Evolutionary conservation across 176 grass and related monocot genomes (phyloP).

Genomic region (Paspalum notatum): DNA sequence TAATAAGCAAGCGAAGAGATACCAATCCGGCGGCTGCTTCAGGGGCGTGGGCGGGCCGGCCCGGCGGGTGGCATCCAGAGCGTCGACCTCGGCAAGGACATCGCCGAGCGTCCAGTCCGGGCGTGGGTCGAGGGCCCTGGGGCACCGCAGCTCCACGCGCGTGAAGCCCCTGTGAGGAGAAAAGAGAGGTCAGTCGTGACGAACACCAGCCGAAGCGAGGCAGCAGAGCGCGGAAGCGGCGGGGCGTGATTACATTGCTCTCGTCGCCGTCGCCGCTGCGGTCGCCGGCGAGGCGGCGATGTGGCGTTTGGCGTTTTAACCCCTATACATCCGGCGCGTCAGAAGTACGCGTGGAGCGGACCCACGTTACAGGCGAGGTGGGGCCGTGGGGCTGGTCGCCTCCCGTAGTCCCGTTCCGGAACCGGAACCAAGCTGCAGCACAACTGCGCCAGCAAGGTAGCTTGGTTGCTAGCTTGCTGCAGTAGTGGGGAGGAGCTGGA

Average conservation of each 20-base stretch:
- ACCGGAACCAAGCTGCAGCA: too few relatives aligned
- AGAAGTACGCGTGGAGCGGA: too few relatives aligned
- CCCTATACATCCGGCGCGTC: too few relatives aligned
- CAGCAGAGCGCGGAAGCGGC: neutral
- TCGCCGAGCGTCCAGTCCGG: slow-evolving; percentile 51
- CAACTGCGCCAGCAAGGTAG: too few relatives aligned
- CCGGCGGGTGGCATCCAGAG: slow-evolving; percentile 27
- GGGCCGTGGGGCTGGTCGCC: too few relatives aligned
- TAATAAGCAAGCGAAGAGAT: neutral
- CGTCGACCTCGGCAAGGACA: slow-evolving; percentile 44
- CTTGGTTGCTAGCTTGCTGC: too few relatives aligned
- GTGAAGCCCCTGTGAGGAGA: slow-evolving; percentile 30
- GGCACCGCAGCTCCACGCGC: slow-evolving; percentile 52
- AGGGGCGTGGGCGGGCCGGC: slow-evolving; percentile 16
- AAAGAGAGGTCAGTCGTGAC: slow-evolving; percentile 8
- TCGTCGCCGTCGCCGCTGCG: neutral
- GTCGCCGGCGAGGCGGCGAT: neutral
- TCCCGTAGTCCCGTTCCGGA: too few relatives aligned
- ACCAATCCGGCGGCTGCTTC: slow-evolving; percentile 49
- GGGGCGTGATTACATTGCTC: slow-evolving; percentile 23
- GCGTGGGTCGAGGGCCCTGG: slow-evolving; percentile 42
- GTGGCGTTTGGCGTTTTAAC: too few relatives aligned
- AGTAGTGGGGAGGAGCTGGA: too few relatives aligned
- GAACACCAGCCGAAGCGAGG: neutral
- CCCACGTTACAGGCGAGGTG: too few relatives aligned